Conservation (phyloP, 805 yeast species). For the Yarrowia bubula region DNA sequence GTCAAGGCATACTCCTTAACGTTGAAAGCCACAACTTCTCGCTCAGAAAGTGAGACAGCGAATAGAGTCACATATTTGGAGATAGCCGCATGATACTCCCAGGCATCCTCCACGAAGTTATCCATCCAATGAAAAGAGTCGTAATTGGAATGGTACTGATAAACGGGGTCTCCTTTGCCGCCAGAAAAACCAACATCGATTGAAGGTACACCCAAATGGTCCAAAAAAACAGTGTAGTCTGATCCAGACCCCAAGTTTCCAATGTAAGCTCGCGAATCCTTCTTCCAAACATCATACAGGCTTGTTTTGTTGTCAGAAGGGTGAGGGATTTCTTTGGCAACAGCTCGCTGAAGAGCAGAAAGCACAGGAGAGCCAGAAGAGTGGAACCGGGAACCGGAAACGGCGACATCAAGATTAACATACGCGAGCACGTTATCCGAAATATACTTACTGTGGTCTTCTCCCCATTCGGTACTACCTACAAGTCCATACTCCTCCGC, state of each 20-base stretch:
- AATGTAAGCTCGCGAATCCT: slow-evolving; percentile 40
- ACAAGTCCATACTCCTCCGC: slow-evolving; percentile 71
- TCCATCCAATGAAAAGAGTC: slow-evolving; percentile 74
- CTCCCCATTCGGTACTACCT: slow-evolving; percentile 80
- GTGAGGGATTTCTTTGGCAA: slow-evolving; percentile 47
- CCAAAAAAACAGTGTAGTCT: slow-evolving; percentile 53
- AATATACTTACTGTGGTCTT: slow-evolving; percentile 50
- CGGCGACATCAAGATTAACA: slow-evolving; percentile 66
- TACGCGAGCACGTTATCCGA: slow-evolving; percentile 59
- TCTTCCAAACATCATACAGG: slow-evolving; percentile 41
- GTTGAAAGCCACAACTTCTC: slow-evolving; percentile 47
- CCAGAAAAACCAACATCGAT: slow-evolving; percentile 57
- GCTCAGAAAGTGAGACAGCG: slow-evolving; percentile 50
- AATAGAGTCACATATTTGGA: slow-evolving; percentile 54
- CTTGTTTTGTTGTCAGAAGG: slow-evolving; percentile 42
- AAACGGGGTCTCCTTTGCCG: slow-evolving; percentile 53
- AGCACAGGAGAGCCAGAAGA: slow-evolving; percentile 61
- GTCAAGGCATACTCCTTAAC: slow-evolving; percentile 44
- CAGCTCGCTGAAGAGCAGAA: slow-evolving; percentile 46
- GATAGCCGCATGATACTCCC: slow-evolving; percentile 55
- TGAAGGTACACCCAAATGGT: slow-evolving; percentile 45
- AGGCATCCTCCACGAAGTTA: slow-evolving; percentile 59
- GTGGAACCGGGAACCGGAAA: slow-evolving; percentile 52
- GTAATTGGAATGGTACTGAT: slow-evolving; percentile 74
- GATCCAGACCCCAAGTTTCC: slow-evolving; percentile 64